Conservation (phyloP, 2,329 filamentous ascomycete species). For the Orbilia javanica region DNA sequence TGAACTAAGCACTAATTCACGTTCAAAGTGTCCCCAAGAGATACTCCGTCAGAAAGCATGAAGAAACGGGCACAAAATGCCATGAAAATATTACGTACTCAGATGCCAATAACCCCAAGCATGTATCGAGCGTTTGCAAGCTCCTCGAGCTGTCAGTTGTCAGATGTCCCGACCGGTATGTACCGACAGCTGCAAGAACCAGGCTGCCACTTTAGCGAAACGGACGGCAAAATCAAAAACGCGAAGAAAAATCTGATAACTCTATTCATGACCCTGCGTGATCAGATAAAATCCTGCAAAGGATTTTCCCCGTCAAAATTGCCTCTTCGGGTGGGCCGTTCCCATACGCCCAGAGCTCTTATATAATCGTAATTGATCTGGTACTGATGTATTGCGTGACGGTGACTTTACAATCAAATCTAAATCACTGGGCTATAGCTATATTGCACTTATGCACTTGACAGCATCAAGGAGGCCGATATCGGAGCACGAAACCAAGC, state of each 20-base stretch:
- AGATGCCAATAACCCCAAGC: neutral
- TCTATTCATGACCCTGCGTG: constrained; percentile 26
- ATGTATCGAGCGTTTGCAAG: no score
- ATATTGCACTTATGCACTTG: neutral
- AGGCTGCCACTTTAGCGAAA: constrained; percentile 12
- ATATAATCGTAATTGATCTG: neutral
- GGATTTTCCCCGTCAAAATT: neutral
- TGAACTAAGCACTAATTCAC: neutral
- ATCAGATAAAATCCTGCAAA: constrained; percentile 11
- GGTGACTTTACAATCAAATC: constrained; percentile 2
- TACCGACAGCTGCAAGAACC: neutral
- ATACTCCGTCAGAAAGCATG: neutral
- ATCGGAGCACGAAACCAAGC: neutral
- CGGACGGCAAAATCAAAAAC: neutral
- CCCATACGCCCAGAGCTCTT: neutral
- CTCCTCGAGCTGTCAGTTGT: neutral
- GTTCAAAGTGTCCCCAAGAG: neutral
- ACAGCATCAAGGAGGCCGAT: neutral
- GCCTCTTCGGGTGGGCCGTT: neutral
- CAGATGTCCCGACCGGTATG: neutral
- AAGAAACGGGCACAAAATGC: neutral
- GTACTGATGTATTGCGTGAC: neutral
- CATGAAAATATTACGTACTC: neutral
- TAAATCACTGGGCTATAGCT: neutral
- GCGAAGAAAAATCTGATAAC: constrained; percentile 36